These are phyloP conservation scores for Lomentospora prolificans DNA, from an alignment of 2,329 filamentous ascomycete genomes.

Conservation along the genomic window DNA sequence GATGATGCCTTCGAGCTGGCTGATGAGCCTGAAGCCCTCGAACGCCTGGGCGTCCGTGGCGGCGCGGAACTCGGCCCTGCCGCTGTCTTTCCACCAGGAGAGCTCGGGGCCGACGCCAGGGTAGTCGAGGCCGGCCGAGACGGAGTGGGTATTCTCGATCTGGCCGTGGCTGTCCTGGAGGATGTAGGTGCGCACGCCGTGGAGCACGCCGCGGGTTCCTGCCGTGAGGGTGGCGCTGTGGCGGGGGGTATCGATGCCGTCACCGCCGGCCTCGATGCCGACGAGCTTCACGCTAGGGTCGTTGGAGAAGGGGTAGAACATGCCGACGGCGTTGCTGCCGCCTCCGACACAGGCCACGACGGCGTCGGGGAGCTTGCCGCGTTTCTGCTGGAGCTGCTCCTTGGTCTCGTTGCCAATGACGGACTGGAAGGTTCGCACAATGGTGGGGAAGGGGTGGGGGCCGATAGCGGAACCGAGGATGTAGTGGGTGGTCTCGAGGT, in stretches of 20 bases:
- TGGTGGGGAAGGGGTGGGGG: slow-evolving; percentile 94
- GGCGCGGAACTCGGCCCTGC: slow-evolving; percentile 78
- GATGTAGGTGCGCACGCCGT: slow-evolving; percentile 93
- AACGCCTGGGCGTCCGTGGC: slow-evolving; percentile 91
- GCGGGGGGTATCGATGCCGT: slow-evolving; percentile 74
- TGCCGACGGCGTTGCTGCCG: slow-evolving; percentile 88
- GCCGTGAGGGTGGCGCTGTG: slow-evolving; percentile 84
- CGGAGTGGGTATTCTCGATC: slow-evolving; percentile 89
- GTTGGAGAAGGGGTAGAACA: slow-evolving; percentile 94
- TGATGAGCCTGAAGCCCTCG: slow-evolving; percentile 72
- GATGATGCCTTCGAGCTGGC: slow-evolving; percentile 90
- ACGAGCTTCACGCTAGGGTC: slow-evolving; percentile 79
- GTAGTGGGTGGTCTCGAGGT: slow-evolving; percentile 92
- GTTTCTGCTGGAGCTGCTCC: slow-evolving; percentile 74
- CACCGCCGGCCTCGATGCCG: slow-evolving; percentile 90
- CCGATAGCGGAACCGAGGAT: slow-evolving; percentile 97
- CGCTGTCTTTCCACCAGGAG: slow-evolving; percentile 81
- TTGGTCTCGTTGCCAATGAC: slow-evolving; percentile 95
- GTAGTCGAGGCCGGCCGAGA: slow-evolving; percentile 94
- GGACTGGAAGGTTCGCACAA: slow-evolving; percentile 94
- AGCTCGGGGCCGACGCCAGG: slow-evolving; percentile 93
- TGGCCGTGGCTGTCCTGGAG: slow-evolving; percentile 89
- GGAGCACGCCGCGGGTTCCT: slow-evolving; percentile 83
- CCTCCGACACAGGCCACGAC: slow-evolving; percentile 96
- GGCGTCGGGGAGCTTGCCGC: slow-evolving; percentile 85